phyloP scores from a whole-genome alignment of 2,329 filamentous ascomycete genomes.

The Hymenoscyphus occultus region DNA sequence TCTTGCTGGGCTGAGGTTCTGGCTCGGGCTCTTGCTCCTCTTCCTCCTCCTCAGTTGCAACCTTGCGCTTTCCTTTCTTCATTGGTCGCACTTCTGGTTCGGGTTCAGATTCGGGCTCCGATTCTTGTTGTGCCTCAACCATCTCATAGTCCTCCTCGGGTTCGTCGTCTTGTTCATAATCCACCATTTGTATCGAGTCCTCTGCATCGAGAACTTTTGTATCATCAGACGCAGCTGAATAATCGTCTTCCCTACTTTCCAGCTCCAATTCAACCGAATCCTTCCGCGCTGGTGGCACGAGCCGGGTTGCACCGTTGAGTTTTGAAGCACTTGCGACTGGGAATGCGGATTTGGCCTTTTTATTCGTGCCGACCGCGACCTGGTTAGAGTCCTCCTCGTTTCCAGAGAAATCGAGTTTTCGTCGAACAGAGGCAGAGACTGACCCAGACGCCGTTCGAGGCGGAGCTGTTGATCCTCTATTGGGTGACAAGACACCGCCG shows the following conservation, averaged over 20 bases:
- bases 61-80: conserved; percentile 28
- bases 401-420: conserved; percentile 36
- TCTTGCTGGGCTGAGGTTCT: conserved; percentile 23
- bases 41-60: conserved; percentile 3
- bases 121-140: conserved; percentile 22
- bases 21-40: conserved; percentile 18
- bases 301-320: conserved; percentile 25
- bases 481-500: conserved; percentile 32
- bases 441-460: conserved; percentile 22
- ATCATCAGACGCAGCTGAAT: conserved; percentile 38
- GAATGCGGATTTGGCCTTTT: conserved; percentile 20
- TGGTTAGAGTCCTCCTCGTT: conserved; percentile 21
- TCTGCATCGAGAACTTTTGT: conserved; percentile 49
- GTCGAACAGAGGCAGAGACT: conserved; percentile 28
- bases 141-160: conserved; percentile 20
- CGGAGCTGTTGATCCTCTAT: conserved; percentile 29
- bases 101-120: conserved; percentile 12
- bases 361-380: conserved; percentile 18
- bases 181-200: conserved; percentile 28
- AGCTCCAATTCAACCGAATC: conserved; percentile 15
- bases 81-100: conserved; percentile 17
- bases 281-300: conserved; percentile 14
- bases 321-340: conserved; percentile 20
- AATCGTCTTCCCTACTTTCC: conserved; percentile 33
- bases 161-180: conserved; percentile 35